Evolutionary conservation across 768 basidiomycete species (phyloP).

Genomic region (Mrakia blollopis): DNA sequence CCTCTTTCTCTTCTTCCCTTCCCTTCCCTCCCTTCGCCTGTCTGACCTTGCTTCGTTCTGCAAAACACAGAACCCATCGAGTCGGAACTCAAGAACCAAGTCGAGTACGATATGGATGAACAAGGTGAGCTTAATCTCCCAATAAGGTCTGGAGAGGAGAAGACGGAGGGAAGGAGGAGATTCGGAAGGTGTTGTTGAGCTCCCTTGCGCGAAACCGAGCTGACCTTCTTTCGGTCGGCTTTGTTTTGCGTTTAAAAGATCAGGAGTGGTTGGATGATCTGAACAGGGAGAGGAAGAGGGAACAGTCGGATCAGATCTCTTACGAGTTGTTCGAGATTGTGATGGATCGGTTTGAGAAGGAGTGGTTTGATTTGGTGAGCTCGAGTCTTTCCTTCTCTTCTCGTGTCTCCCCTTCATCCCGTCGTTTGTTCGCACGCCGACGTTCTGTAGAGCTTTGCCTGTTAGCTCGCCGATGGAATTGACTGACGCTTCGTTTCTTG

Average conservation of each 20-base stretch:
- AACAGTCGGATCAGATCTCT: slow-evolving; percentile 65
- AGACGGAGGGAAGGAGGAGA: background rate
- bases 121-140: slow-evolving; percentile 57
- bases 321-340: slow-evolving; percentile 91
- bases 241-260: slow-evolving; percentile 52
- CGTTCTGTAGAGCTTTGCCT: background rate
- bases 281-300: slow-evolving; percentile 70
- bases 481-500: background rate
- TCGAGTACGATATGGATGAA: slow-evolving; percentile 99
- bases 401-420: background rate
- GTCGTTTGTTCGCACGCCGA: background rate
- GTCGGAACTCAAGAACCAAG: slow-evolving; percentile 80
- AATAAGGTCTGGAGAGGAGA: background rate
- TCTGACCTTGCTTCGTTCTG: background rate
- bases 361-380: slow-evolving; percentile 90
- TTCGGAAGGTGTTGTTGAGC: background rate
- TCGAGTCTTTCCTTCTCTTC: too few relatives aligned
- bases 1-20: background rate
- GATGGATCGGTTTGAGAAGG: slow-evolving; percentile 97
- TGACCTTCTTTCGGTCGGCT: background rate
- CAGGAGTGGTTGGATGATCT: slow-evolving; percentile 87
- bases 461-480: too few relatives aligned
- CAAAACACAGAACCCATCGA: slow-evolving; percentile 74
- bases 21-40: background rate
- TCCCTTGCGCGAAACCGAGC: background rate